Evolutionary conservation across 352 stramenopile species (phyloP), one percentile per base, ranked within the genome.

Genomic region (Phytophthora pini): DNA sequence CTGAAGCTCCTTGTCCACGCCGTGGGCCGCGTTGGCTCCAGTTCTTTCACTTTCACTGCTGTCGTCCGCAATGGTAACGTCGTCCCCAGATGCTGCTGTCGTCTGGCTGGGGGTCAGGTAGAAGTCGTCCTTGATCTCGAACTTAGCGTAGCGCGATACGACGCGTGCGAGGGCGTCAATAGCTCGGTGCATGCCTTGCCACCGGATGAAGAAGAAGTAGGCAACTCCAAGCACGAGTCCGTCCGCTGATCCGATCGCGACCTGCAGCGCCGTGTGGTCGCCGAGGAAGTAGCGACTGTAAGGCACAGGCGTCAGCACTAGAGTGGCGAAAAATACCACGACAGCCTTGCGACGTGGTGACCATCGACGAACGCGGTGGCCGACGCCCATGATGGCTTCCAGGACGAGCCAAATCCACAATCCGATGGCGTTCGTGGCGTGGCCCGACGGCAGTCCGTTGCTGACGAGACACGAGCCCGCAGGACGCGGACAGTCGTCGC

Each of bases 251-350:
- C 76, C 76, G 20, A 80, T 48, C 13, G 43, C 27, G 26, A 84
- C 60, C 46, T 84, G 76, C 32, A 76, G 58, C 17, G 68, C 44
- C 15, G 72, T 81, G 66, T 84, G 76, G 56, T 84, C 76, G 17
- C 76, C 76, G 11, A 84, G 57, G 55, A 74, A 84, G 52, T 79
- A 75, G 51, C 76, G 76, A 49, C 72, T 76, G 76, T 81, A 81
- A 6, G 76, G 72, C 24, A 84, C 76, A 0, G 76, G 76, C 6
- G 68, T 65, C 15, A 84, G 45, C 0, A 80, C 49, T 31, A 77
- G 47, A 1, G 48, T 61, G 29, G 48, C 60, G 13, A 57, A 47
- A 31, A 68, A 55, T 13, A 68, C 54, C 17, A 59, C 38, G 13
- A 74, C 26, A 0, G 45, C 55, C 13, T 62, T 66, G 45, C 53